Evolutionary conservation across 495 filamentous ascomycete species (phyloP).

Genomic region (Neurospora pannonica): DNA sequence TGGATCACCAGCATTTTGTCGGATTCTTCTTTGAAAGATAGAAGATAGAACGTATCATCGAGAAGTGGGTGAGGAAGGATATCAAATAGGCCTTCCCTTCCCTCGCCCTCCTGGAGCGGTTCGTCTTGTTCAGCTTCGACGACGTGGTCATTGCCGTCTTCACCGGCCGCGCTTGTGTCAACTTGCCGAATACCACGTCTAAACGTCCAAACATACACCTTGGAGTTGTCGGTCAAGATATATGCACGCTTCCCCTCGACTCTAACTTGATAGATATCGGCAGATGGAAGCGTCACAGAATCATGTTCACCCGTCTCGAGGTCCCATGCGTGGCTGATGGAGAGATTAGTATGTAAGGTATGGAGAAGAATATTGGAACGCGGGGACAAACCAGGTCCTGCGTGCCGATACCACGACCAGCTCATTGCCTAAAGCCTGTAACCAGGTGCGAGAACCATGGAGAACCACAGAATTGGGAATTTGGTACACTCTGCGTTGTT

Average conservation of each 20-base stretch:
- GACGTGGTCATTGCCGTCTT: neutral
- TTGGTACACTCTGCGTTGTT: slow-evolving; percentile 18
- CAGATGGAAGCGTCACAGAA: neutral
- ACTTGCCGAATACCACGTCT: neutral
- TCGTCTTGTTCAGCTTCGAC: neutral
- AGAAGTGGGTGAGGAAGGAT: neutral
- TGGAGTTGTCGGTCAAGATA: neutral
- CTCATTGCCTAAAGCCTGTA: slow-evolving; percentile 18
- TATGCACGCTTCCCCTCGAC: neutral
- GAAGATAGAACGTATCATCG: neutral
- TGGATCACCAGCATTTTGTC: neutral
- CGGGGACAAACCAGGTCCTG: slow-evolving; percentile 16
- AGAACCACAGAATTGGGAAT: slow-evolving; percentile 8
- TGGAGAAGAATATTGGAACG: neutral
- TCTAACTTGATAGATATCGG: neutral
- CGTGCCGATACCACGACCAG: slow-evolving; percentile 14
- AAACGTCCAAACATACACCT: slow-evolving; percentile 2
- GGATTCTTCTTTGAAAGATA: neutral
- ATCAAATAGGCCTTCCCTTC: neutral
- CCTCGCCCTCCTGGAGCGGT: neutral
- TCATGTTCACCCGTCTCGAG: slow-evolving; percentile 1
- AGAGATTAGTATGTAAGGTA: neutral
- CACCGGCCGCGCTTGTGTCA: neutral
- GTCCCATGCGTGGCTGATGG: slow-evolving; percentile 8
- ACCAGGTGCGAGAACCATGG: too few species aligned